These are phyloP conservation scores for Flaveria floridana DNA, from an alignment of 140 eudicot genomes.

Conservation along the genomic window DNA sequence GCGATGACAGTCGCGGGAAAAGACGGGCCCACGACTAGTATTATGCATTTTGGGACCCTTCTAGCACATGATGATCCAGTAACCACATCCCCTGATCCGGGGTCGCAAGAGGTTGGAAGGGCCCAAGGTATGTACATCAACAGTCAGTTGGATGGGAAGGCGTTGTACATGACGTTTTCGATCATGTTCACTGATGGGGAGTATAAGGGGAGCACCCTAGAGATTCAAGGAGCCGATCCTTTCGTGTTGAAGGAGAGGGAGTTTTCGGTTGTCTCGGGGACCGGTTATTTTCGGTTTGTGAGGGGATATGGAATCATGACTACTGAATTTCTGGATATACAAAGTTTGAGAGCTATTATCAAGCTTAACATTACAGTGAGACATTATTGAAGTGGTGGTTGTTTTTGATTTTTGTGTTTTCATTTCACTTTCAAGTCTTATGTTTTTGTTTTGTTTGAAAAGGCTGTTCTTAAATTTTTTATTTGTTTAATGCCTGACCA, in stretches of 20 bases:
- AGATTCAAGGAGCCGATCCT: constrained; percentile 58
- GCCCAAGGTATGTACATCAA: constrained; percentile 65
- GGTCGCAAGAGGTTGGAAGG: constrained; percentile 45
- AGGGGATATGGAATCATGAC: constrained; percentile 61
- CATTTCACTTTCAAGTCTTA: background rate
- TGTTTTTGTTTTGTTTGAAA: no score
- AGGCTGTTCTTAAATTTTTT: no score
- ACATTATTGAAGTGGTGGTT: constrained; percentile 36
- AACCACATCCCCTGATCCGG: constrained; percentile 41
- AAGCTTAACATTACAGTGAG: constrained; percentile 52
- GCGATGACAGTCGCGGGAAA: constrained; percentile 52
- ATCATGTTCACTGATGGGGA: constrained; percentile 51
- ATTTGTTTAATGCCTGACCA: no score
- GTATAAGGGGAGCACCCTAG: constrained; percentile 54
- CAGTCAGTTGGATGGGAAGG: constrained; percentile 56
- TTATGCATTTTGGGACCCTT: constrained; percentile 50
- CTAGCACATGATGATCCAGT: constrained; percentile 50
- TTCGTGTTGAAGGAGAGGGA: constrained; percentile 54
- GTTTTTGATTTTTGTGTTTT: background rate
- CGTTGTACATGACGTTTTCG: constrained; percentile 46
- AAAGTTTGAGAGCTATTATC: constrained; percentile 45
- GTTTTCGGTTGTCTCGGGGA: constrained; percentile 58
- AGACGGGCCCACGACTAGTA: constrained; percentile 47
- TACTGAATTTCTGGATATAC: constrained; percentile 49
- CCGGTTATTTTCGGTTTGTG: constrained; percentile 51